Evolutionary conservation across 2,329 filamentous ascomycete species (phyloP), one percentile per base, ranked within the genome.

Genomic region (Metarhizium robertsii): DNA sequence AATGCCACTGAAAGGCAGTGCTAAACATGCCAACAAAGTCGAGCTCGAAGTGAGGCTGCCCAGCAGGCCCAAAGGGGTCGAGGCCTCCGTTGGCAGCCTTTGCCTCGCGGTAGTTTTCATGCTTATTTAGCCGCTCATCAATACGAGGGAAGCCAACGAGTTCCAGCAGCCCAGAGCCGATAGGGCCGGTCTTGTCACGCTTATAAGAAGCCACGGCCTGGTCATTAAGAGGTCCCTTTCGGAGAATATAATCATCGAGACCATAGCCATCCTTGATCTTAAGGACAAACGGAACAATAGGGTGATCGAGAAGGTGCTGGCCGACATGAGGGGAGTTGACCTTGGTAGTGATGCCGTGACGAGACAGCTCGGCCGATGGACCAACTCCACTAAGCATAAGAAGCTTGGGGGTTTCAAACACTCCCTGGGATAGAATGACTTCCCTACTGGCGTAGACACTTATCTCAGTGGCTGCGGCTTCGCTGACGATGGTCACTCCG

Each of bases 231-330:
- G 67, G 62, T 0, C 69, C 69, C 69, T 25, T 63, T 14, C 72
- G 70, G 1, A 77, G 70, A 16, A 77, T 62, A 47, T 72, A 61
- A 48, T 73, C 61, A 47, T 77, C 74, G 6, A 76, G 63, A 20
- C 69, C 67, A 55, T 65, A 68, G 42, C 70, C 67, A 50, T 77
- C 69, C 59, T 73, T 70, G 61, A 76, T 62, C 10, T 74, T 69
- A 49, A 77, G 77, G 14, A 79, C 71, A 53, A 78, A 71, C 1
- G 75, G 73, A 34, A 83, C 73, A 57, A 78, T 79, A 47, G 79
- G 79, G 49, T 84, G 82, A 63, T 88, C 84, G 56, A 84, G 73
- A 4, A 88, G 73, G 67, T 87, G 84, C 56, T 77, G 78, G 25
- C 25, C 25, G 25, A 25, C 25, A 4, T 25, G 25, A 25, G 25